Conservation (phyloP, 257 asterid genomes). For the Forsythia viridissima region DNA sequence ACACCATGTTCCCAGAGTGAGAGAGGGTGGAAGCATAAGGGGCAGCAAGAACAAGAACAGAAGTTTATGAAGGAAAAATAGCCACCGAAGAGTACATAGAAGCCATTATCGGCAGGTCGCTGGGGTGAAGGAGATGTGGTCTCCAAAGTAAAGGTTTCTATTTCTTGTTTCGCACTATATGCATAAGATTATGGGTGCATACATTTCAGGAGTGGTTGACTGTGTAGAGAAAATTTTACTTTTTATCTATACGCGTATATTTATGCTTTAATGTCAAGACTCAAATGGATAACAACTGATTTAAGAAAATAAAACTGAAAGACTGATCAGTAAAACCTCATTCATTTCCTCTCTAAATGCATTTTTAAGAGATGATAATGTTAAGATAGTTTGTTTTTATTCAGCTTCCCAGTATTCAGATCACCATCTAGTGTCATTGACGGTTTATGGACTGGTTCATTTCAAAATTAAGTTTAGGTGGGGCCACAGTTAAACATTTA, state of each 20-base stretch:
- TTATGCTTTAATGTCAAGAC: neutral
- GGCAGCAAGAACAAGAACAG: neutral
- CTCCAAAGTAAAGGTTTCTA: neutral
- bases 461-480: neutral
- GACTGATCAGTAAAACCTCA: neutral
- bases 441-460: neutral
- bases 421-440: neutral
- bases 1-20: neutral
- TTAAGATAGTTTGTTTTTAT: neutral
- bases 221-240: neutral
- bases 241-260: neutral
- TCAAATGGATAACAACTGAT: neutral
- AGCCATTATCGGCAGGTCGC: neutral
- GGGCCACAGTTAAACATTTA: neutral
- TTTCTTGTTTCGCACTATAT: neutral
- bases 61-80: neutral
- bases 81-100: neutral
- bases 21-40: neutral
- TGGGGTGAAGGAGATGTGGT: neutral
- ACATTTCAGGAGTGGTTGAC: neutral
- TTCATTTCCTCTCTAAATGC: neutral
- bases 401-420: neutral
- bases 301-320: neutral
- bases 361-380: neutral
- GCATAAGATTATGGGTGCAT: neutral